Evolutionary conservation across 1,284 basidiomycete genomes (phyloP), one percentile per base, ranked within the genome.

Genomic region (Marasmius oreades): DNA sequence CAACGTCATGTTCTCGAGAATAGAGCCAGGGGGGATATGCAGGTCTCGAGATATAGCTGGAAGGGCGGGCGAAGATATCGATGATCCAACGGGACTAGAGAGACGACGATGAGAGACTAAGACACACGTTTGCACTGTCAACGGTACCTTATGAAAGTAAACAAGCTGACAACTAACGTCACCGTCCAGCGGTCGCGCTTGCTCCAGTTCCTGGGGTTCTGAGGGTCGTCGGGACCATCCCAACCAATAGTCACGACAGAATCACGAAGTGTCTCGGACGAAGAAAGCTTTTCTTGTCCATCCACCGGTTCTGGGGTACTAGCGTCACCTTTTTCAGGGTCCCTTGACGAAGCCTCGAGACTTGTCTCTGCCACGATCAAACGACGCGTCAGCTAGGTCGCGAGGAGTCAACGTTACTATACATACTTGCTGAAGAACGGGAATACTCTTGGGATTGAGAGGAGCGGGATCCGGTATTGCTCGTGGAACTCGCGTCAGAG

Each of bases 1-100:
- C 4, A 72, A 63, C n/a, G 68, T 64, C 69, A 73, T 70, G 36
- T 68, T 69, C 58, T 70, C 67, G 3, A 72, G 56, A 28, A 69
- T 64, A 22, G 69, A 72, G 7, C 69, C 71, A n/a, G 65, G 61
- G 8, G 59, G 37, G 23, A 70, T 67, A 2, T 61, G 58, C 3
- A 69, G 59, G 26, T 63, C 62, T n/a, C 48, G 56, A 5, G 67
- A 67, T 22, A 69, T 69, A 22, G 59, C 56, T 24, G 68, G 59
- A 7, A 69, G 60, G 12, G 66, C 62, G n/a, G 67, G 69, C 18
- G 67, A 69, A 6, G 64, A 67, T 47, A 67, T 68, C 8, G 66
- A 69, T 1, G 67, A 69, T 11, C 57, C 67, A 12, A 69, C 66
- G 52, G 67, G 67, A 31, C 67, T 69, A 47, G 2, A 51, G 45